Evolutionary conservation across 306 rosid genomes (phyloP).

Genomic region (Spatholobus suberectus): DNA sequence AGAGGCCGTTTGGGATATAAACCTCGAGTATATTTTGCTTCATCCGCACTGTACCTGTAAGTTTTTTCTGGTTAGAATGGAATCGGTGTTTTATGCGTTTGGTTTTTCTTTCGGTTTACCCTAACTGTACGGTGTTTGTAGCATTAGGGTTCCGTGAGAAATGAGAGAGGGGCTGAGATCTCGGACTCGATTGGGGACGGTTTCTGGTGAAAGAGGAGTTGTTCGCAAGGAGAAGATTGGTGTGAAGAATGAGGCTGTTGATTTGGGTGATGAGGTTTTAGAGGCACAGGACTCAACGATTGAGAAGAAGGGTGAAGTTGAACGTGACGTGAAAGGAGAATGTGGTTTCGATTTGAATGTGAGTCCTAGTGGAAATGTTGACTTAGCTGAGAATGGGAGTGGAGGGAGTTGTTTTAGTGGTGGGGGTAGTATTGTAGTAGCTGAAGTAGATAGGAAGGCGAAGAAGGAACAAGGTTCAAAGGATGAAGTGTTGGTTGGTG

Average conservation of each 20-base stretch:
- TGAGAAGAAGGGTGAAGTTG: conserved; percentile 45
- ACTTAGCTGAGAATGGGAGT: conserved; percentile 47
- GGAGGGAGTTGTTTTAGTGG: conserved; percentile 42
- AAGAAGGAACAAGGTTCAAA: conserved; percentile 36
- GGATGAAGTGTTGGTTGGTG: conserved; percentile 42
- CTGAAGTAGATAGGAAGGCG: conserved; percentile 32
- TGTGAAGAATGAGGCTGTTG: conserved; percentile 30
- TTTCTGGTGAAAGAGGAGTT: conserved; percentile 26
- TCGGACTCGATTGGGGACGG: conserved; percentile 44
- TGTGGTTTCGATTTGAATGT: conserved; percentile 41
- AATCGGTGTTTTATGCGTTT: conserved; percentile 30
- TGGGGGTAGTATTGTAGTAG: conserved; percentile 31
- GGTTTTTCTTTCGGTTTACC: conserved; percentile 36
- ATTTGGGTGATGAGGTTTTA: conserved; percentile 44
- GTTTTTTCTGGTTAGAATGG: conserved; percentile 25
- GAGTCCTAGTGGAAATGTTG: conserved; percentile 46
- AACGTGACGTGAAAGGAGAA: conserved; percentile 33
- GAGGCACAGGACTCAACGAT: conserved; percentile 3
- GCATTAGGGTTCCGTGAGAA: conserved; percentile 45
- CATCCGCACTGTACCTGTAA: conserved; percentile 7
- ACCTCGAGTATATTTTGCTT: conserved; percentile 13
- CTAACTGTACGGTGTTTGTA: conserved; percentile 41
- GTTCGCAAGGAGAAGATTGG: conserved; percentile 36
- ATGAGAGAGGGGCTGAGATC: conserved; percentile 88
- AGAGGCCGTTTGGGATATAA: not conserved